Conservation (phyloP, 805 yeast species). For the Lipomyces kockii region DNA sequence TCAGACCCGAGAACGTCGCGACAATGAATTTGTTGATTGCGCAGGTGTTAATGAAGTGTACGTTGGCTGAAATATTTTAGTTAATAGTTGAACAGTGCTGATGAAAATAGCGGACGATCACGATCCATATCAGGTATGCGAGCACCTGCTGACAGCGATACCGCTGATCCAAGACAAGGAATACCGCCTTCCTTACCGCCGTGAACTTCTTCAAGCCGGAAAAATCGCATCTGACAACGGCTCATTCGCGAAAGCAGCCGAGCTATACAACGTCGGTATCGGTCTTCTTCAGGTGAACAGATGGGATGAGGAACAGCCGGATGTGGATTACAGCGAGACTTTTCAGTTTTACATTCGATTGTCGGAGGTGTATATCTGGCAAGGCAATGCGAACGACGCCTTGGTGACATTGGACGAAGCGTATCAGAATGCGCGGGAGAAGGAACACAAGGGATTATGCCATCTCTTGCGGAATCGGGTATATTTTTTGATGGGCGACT, state of each 20-base stretch:
- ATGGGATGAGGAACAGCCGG: constrained; percentile 23
- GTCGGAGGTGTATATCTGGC: constrained; percentile 23
- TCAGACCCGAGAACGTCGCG: constrained; percentile 22
- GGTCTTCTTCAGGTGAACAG: constrained; percentile 22
- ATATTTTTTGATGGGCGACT: constrained; percentile 21
- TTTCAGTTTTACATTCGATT: constrained; percentile 18
- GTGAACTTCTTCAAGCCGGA: constrained; percentile 25
- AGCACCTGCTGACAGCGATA: constrained; percentile 28
- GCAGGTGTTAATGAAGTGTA: constrained; percentile 27
- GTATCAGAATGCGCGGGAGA: not conserved
- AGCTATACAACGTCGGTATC: constrained; percentile 22
- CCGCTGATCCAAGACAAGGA: constrained; percentile 24
- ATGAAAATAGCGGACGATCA: constrained; percentile 11
- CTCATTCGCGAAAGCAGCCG: constrained; percentile 21
- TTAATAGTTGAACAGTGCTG: not conserved
- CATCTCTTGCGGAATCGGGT: constrained; percentile 11
- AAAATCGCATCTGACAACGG: constrained; percentile 21
- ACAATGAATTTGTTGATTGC: constrained; percentile 33
- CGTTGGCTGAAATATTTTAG: not conserved
- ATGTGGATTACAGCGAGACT: constrained; percentile 28
- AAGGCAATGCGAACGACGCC: constrained; percentile 22
- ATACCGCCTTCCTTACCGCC: constrained; percentile 28
- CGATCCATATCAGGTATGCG: constrained; percentile 21
- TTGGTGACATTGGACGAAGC: not conserved
- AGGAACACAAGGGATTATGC: constrained; percentile 10